These are phyloP conservation scores for Erysimum cheiranthoides DNA, from an alignment of 345 rosid genomes.

Conservation along the genomic window DNA sequence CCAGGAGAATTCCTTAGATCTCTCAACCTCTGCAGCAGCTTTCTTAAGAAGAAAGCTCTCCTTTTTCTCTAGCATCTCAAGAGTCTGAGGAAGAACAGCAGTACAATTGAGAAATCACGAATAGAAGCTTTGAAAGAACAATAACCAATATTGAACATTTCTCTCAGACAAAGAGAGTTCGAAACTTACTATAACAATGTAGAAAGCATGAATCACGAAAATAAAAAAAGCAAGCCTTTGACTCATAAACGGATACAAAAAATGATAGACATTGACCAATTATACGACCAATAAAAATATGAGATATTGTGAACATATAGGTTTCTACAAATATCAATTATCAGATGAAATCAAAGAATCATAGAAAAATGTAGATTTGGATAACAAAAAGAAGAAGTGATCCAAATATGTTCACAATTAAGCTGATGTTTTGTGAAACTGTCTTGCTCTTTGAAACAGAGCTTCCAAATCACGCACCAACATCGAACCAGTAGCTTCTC, in stretches of 20 bases:
- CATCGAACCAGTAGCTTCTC: too few species aligned
- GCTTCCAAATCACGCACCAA: too few species aligned
- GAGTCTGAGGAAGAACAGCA: slow-evolving; percentile 57
- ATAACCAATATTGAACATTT: background rate
- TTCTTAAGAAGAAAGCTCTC: slow-evolving; percentile 74
- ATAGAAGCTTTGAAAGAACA: background rate
- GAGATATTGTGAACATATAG: too few species aligned
- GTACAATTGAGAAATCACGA: background rate
- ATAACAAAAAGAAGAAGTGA: too few species aligned
- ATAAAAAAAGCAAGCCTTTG: background rate
- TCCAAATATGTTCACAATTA: too few species aligned
- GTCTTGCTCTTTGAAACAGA: too few species aligned
- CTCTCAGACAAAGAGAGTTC: background rate
- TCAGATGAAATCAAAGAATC: too few species aligned
- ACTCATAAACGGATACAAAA: slow-evolving; percentile 9
- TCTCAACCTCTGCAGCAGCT: slow-evolving; percentile 73
- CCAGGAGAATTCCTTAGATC: slow-evolving; percentile 63
- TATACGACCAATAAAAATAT: too few species aligned
- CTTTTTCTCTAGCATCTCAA: slow-evolving; percentile 91
- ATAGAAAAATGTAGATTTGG: too few species aligned
- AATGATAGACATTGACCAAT: too few species aligned
- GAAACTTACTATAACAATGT: background rate
- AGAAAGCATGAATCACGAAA: background rate
- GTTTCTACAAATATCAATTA: too few species aligned
- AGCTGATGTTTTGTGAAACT: too few species aligned